These are phyloP conservation scores for Epipyxis sp. DNA, from an alignment of 108 stramenopile species.

Conservation along the genomic window DNA sequence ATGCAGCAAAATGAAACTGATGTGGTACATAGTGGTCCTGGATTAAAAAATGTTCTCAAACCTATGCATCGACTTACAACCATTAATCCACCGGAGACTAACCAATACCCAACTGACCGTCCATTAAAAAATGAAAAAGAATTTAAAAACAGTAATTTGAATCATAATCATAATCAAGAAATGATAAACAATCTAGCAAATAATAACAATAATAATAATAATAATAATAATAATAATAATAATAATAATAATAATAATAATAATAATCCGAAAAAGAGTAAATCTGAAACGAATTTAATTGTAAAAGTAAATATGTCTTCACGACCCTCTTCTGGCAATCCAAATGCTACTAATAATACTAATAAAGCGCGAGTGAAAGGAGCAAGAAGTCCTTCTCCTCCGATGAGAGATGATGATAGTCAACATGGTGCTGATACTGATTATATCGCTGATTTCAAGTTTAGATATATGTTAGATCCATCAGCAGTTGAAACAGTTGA, in stretches of 20 bases:
- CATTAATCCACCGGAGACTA: neutral
- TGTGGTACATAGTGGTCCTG: neutral
- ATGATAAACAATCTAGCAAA: neutral
- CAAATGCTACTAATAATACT: no score
- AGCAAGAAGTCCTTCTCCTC: no score
- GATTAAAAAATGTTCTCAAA: neutral
- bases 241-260: neutral
- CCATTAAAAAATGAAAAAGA: neutral
- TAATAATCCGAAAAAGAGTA: no score
- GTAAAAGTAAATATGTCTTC: no score
- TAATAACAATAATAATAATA: neutral
- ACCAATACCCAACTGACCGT: neutral
- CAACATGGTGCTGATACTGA: no score
- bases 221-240: neutral
- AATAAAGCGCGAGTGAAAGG: no score
- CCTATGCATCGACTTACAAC: neutral
- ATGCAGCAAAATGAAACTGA: neutral
- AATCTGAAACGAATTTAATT: no score
- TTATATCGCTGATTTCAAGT: no score
- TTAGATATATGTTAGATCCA: no score
- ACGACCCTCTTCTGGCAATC: no score
- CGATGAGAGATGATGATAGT: no score
- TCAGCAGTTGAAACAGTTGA: no score
- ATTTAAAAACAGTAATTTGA: neutral
- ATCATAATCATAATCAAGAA: neutral